Conservation (phyloP, 2,329 filamentous ascomycete species). For the Colletotrichum truncatum region DNA sequence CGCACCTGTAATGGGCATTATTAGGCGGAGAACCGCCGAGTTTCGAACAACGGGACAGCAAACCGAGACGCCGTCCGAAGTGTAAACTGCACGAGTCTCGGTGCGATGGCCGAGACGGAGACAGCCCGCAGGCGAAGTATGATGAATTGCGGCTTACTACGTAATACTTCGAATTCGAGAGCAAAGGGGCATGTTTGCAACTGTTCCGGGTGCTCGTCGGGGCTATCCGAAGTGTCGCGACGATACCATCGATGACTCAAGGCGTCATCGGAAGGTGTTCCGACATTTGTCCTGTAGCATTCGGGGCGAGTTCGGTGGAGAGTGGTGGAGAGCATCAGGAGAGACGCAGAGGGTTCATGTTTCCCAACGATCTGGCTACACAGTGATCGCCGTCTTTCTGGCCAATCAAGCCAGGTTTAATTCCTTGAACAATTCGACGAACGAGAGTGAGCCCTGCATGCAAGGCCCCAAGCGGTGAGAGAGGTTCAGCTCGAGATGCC, state of each 20-base stretch:
- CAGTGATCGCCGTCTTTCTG: conserved; percentile 11
- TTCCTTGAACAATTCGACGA: conserved; percentile 23
- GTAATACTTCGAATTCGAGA: no score
- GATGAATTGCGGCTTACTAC: background rate
- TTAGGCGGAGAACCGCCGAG: conserved; percentile 6
- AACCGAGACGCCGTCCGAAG: conserved; percentile 24
- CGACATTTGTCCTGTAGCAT: no score
- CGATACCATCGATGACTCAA: background rate
- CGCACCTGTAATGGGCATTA: background rate
- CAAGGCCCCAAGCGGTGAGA: conserved; percentile 27
- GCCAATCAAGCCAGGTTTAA: conserved; percentile 14
- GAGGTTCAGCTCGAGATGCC: background rate
- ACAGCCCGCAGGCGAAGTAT: no score
- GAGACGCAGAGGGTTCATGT: background rate
- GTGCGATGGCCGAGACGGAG: no score
- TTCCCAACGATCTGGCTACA: conserved; percentile 30
- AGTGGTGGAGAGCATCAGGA: background rate
- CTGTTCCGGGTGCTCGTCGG: background rate
- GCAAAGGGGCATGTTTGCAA: background rate
- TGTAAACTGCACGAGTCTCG: conserved; percentile 12
- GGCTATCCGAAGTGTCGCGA: background rate
- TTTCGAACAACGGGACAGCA: background rate
- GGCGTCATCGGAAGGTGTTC: conserved; percentile 4
- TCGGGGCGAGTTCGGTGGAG: no score
- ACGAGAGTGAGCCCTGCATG: background rate